Evolutionary conservation across 139 green algal genomes (phyloP), one percentile per base, ranked within the genome.

Genomic region (Trebouxia sp.): DNA sequence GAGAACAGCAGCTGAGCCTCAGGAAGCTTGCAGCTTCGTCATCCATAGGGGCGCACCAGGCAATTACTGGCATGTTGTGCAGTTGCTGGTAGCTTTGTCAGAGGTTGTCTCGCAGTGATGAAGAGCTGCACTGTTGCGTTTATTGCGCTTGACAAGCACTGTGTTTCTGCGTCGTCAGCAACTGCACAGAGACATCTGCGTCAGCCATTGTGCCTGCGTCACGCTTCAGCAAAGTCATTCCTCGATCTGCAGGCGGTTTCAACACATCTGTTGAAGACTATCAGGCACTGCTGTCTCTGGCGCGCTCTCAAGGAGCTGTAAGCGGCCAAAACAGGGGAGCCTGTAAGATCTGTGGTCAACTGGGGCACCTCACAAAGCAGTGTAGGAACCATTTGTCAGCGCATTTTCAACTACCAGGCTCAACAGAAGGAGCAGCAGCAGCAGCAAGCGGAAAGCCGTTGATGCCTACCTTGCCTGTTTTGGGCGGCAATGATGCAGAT

Each of bases 331-430:
- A 84, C 42, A 80, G 93, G 24, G 93, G 93, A 20, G 93, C 92
- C 28, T 97, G 93, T 85, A 94, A 92, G 82, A 83, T 90, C 15
- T 97, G 93, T 80, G 92, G 93, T 32, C 88, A 95, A 67, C 82
- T 96, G 17, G 93, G 93, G 8, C 93, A 97, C 86, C 88, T 97
- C 17, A 96, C 93, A 11, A 94, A 94, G 85, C 92, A 97, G 90
- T 97, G 93, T 88, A 88, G 88, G 50, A 96, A 96, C 82, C 80
- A 87, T 14, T 66, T 92, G 65, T 86, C 88, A 14, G 35, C 39
- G 14, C 82, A 76, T 47, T 86, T 74, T 70, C 20, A 82, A 7
- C 22, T 24, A 42, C 48, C 17, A 17, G 80, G 51, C 26, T 65
- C 58, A 20, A 83, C 72, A 7, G 65, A 10, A 2, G 65, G 15